Evolutionary conservation across 768 basidiomycete genomes (phyloP).

Genomic region (Mycena rosella): DNA sequence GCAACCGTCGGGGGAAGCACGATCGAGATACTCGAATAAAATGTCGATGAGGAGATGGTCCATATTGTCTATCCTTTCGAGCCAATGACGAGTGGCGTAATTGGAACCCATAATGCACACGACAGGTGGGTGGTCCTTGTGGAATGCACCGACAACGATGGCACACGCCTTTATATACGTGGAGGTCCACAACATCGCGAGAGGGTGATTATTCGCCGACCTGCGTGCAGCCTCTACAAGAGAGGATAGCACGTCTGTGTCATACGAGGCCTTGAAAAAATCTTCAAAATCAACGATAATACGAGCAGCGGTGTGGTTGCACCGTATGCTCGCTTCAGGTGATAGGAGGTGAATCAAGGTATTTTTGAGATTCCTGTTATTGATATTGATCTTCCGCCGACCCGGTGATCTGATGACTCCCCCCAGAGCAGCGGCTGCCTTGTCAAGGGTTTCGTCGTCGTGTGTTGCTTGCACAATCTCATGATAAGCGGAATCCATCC

Average conservation of each 20-base stretch:
- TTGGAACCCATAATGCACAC: background rate
- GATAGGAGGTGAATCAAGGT: background rate
- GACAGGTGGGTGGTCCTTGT: background rate
- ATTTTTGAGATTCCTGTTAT: too few relatives aligned
- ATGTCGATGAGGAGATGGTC: too few relatives aligned
- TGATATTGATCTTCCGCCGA: too few relatives aligned
- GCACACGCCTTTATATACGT: background rate
- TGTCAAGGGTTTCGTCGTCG: conserved; percentile 22
- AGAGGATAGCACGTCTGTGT: too few relatives aligned
- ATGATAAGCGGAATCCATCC: background rate
- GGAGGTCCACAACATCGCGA: background rate
- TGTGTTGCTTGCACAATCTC: background rate
- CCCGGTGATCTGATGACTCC: background rate
- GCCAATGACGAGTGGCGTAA: too few relatives aligned
- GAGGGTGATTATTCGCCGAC: background rate
- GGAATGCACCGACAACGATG: background rate
- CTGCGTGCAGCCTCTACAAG: background rate
- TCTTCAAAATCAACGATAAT: background rate
- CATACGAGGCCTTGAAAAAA: too few relatives aligned
- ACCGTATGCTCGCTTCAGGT: background rate
- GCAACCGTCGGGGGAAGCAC: too few relatives aligned
- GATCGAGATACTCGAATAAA: too few relatives aligned
- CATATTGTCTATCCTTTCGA: too few relatives aligned
- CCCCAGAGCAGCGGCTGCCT: conserved; percentile 28
- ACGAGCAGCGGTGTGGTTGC: background rate